These are phyloP conservation scores for Tylopilus sp. DNA, from an alignment of 1,284 basidiomycete genomes.

Conservation along the genomic window DNA sequence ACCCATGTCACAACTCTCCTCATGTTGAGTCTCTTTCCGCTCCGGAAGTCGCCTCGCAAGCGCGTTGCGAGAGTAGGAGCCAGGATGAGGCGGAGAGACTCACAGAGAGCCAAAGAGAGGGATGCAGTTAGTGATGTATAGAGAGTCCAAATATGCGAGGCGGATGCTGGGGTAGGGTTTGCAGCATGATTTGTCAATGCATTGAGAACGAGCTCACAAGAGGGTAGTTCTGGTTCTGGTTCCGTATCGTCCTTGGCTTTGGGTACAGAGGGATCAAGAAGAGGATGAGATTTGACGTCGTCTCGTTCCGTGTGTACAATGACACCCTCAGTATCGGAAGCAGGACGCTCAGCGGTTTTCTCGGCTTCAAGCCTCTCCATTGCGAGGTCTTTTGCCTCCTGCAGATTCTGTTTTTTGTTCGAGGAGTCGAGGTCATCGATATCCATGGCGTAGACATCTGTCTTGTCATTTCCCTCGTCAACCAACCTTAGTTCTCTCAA, in stretches of 20 bases:
- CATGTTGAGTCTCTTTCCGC: slow-evolving; percentile 98
- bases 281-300: slow-evolving; percentile 19
- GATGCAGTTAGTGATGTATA: slow-evolving; percentile 92
- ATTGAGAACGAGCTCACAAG: slow-evolving; percentile 58
- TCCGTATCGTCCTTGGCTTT: slow-evolving; percentile 44
- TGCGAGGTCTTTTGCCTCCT: slow-evolving; percentile 38
- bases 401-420: slow-evolving; percentile 32
- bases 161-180: slow-evolving; percentile 49
- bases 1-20: slow-evolving; percentile 99
- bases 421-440: slow-evolving; percentile 47
- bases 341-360: slow-evolving; percentile 41
- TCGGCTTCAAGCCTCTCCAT: slow-evolving; percentile 43
- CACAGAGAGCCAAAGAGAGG: slow-evolving; percentile 90
- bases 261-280: slow-evolving; percentile 35
- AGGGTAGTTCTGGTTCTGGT: slow-evolving; percentile 43
- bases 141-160: slow-evolving; percentile 81
- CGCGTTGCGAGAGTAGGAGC: slow-evolving; percentile 95
- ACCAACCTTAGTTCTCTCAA: slow-evolving; percentile 80
- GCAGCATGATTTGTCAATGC: slow-evolving; percentile 58
- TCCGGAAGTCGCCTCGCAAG: slow-evolving; percentile 96
- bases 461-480: slow-evolving; percentile 59
- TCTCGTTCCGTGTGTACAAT: slow-evolving; percentile 50
- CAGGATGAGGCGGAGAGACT: slow-evolving; percentile 95
- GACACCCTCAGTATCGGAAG: slow-evolving; percentile 56
- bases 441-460: slow-evolving; percentile 53